Evolutionary conservation across 1,284 basidiomycete genomes (phyloP).

Genomic region (Boletus calvinii): DNA sequence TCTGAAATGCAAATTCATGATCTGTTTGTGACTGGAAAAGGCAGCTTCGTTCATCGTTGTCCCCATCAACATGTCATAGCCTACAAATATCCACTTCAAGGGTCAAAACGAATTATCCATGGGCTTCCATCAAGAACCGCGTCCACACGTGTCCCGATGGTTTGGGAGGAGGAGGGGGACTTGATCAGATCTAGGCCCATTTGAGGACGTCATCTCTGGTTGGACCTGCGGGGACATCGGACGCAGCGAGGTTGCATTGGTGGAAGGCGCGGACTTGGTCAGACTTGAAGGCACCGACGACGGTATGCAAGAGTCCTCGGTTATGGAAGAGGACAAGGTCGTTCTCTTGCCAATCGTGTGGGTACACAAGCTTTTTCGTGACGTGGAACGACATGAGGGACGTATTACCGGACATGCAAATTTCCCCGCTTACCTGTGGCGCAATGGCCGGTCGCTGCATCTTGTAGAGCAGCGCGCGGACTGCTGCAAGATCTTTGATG

Average conservation of each 20-base stretch:
- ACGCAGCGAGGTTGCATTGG: slow-evolving; percentile 68
- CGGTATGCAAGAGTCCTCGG: slow-evolving; percentile 28
- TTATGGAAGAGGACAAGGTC: background rate
- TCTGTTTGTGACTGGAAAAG: slow-evolving; percentile 1
- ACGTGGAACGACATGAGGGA: background rate
- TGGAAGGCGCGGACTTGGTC: slow-evolving; percentile 67
- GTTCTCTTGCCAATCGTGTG: slow-evolving; percentile 48
- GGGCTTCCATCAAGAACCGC: slow-evolving; percentile 12
- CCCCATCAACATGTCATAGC: slow-evolving; percentile 4
- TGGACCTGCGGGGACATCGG: slow-evolving; percentile 54
- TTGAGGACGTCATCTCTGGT: slow-evolving; percentile 44
- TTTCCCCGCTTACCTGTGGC: slow-evolving; percentile 43
- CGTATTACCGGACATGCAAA: background rate
- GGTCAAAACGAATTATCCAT: background rate
- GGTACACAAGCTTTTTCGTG: slow-evolving; percentile 47
- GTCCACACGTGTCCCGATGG: slow-evolving; percentile 8
- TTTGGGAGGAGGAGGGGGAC: background rate
- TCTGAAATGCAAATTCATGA: slow-evolving; percentile 19
- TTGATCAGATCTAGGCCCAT: slow-evolving; percentile 37
- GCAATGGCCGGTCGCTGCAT: slow-evolving; percentile 73
- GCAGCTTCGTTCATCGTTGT: slow-evolving; percentile 5
- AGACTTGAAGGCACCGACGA: slow-evolving; percentile 63
- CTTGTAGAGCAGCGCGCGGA: slow-evolving; percentile 62
- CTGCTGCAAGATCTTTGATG: slow-evolving; percentile 59
- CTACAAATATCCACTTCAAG: slow-evolving; percentile 12